Conservation (phyloP, 2,329 filamentous ascomycete genomes). For the Talaromyces funiculosus region DNA sequence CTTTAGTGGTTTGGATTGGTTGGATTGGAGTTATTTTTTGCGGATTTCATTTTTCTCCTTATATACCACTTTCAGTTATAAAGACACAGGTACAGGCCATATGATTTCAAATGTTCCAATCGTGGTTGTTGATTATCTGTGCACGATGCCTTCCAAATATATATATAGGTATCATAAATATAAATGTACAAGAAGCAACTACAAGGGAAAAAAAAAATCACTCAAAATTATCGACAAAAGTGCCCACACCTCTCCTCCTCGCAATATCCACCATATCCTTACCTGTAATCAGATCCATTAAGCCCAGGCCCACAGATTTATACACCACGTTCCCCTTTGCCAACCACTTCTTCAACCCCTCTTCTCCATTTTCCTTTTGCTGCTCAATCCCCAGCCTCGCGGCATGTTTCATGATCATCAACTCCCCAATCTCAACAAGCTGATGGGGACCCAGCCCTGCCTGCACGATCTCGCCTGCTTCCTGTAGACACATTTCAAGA, state of each 20-base stretch:
- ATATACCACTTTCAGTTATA: background rate
- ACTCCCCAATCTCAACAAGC: constrained; percentile 80
- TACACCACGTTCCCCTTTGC: constrained; percentile 61
- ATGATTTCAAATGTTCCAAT: background rate
- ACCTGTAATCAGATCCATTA: constrained; percentile 64
- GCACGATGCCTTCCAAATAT: background rate
- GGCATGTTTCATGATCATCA: constrained; percentile 60
- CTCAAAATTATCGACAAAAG: constrained; percentile 40
- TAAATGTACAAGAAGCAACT: background rate
- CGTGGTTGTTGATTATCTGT: background rate
- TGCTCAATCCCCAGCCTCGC: constrained; percentile 32
- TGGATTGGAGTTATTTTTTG: background rate
- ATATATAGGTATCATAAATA: background rate
- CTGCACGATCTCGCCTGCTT: constrained; percentile 81
- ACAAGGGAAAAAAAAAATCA: background rate
- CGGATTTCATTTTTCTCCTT: background rate
- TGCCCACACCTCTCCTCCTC: constrained; percentile 51
- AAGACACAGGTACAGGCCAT: background rate
- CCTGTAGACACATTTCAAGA: constrained; percentile 69
- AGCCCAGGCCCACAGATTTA: constrained; percentile 62
- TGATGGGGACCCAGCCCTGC: constrained; percentile 67
- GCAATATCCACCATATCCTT: constrained; percentile 54
- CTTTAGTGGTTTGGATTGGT: background rate
- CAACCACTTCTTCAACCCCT: constrained; percentile 54
- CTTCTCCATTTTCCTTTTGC: constrained; percentile 29